Conservation (phyloP, 2,329 filamentous ascomycete species). For the Tympanopsis confertula region DNA sequence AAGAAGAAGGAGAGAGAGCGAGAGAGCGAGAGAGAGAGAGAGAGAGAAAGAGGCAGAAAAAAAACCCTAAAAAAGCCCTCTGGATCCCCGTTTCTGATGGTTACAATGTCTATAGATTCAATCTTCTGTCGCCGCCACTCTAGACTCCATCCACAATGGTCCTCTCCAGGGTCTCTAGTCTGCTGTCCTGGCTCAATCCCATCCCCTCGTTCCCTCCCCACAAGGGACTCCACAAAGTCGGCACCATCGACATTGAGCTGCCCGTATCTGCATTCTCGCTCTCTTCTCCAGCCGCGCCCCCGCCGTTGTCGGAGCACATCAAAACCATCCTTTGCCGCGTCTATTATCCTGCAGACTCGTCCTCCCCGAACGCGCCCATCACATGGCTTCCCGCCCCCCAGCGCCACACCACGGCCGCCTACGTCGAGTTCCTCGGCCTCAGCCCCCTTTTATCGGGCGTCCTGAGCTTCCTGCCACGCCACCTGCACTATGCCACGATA, state of each 20-base stretch:
- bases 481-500: slow-evolving; percentile 63
- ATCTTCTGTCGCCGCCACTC: too few species aligned
- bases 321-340: slow-evolving; percentile 70
- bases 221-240: slow-evolving; percentile 67
- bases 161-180: too few species aligned
- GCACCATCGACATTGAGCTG: slow-evolving; percentile 71
- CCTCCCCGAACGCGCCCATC: slow-evolving; percentile 43
- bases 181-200: slow-evolving; percentile 50
- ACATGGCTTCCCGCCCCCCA: slow-evolving; percentile 73
- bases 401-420: slow-evolving; percentile 60
- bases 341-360: slow-evolving; percentile 61
- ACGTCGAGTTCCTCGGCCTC: slow-evolving; percentile 65
- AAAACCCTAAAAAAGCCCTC: too few species aligned
- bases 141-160: too few species aligned
- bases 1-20: too few species aligned
- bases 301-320: slow-evolving; percentile 42
- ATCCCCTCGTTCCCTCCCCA: slow-evolving; percentile 65
- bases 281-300: slow-evolving; percentile 37
- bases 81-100: too few species aligned
- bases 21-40: too few species aligned
- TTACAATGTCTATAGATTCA: too few species aligned
- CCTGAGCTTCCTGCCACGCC: slow-evolving; percentile 55
- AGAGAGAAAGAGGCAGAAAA: too few species aligned
- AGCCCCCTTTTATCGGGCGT: slow-evolving; percentile 43
- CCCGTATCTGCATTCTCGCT: slow-evolving; percentile 53